Base-by-base conservation (phyloP, 2,329 filamentous ascomycete species). In the Atkinsonella hypoxylon region DNA sequence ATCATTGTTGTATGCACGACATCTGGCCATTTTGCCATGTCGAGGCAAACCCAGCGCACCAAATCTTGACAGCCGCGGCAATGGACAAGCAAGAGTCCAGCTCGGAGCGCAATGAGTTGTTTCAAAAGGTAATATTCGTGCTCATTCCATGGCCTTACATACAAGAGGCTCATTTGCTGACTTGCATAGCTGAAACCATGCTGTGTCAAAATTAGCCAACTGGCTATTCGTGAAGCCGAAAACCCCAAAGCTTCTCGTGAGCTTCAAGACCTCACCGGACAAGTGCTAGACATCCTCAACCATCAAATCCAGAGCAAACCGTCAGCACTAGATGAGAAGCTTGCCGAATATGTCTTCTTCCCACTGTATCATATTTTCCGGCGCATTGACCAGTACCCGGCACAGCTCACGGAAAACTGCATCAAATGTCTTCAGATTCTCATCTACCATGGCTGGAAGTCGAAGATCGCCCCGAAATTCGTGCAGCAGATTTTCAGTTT, bases 301-400 rank as follows among this genome's bases (percentile, higher is more conserved):
- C 61, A 63, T 32, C 75, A 75, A 58, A 58, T 70, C 30, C 59
- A 63, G 41, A 60, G 59, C 22, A 72, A 79, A 55, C 64, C 71
- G 2, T 63, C 70, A 2, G 69, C 71, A 0, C 65, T 97, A 17
- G 88, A 96, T 64, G 77, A 83, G 48, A 91, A 89, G 64, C 71
- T 97, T 17, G 89, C 90, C 13, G 90, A 96, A 70, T 98, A 97
- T 72, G 78, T 87, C 61, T 97, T 97, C 72, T 95, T 96, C 55
- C 93, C 93, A 0, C 72, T 98, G 0, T 89, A 88, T 0, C 85
- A 93, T 58, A 81, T 97, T 39, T 83, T 98, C 59, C 83, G 88
- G 52, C 78, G 82, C 55, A 84, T 87, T 57, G 79, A 85, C 55
- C 74, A 77, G 45, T 80, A 90, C 49, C 82, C 90, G 1, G 77